Conservation (phyloP, 306 rosid genomes). For the Coriaria nepalensis region DNA sequence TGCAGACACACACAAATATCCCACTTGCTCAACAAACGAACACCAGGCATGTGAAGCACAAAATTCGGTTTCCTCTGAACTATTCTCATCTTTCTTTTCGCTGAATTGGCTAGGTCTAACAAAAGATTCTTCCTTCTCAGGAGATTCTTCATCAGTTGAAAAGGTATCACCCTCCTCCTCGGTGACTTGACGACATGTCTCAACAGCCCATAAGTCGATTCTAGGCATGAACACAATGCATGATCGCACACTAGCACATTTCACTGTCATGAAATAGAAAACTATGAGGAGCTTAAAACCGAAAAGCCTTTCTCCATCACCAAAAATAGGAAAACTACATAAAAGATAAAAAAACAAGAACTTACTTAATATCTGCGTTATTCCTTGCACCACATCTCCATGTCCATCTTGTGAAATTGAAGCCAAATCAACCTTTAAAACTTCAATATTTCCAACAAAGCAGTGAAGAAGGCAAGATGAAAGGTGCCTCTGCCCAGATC, state of each 20-base stretch:
- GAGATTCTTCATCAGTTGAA: conserved; percentile 20
- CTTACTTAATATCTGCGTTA: conserved; percentile 67
- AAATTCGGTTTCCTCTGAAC: conserved; percentile 22
- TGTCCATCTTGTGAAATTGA: conserved; percentile 86
- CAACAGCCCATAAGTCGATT: conserved; percentile 89
- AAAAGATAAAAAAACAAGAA: conserved; percentile 15
- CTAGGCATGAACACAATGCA: conserved; percentile 80
- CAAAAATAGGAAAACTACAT: conserved; percentile 8
- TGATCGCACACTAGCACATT: conserved; percentile 51
- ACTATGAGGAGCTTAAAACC: conserved; percentile 8
- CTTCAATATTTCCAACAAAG: conserved; percentile 61
- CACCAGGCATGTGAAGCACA: conserved; percentile 70
- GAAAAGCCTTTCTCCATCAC: neutral
- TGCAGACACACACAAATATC: conserved; percentile 51
- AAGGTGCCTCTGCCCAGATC: conserved; percentile 89
- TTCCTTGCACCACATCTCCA: conserved; percentile 80
- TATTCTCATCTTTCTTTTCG: conserved; percentile 25
- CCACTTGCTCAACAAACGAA: conserved; percentile 79
- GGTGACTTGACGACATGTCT: conserved; percentile 25
- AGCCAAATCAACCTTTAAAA: conserved; percentile 84
- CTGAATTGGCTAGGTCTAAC: conserved; percentile 14
- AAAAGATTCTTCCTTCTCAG: conserved; percentile 21
- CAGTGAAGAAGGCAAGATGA: conserved; percentile 86
- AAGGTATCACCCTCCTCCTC: conserved; percentile 34
- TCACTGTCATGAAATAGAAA: conserved; percentile 45